Conservation (phyloP, 441 rosid genomes). For the Gossypium schwendimanii region DNA sequence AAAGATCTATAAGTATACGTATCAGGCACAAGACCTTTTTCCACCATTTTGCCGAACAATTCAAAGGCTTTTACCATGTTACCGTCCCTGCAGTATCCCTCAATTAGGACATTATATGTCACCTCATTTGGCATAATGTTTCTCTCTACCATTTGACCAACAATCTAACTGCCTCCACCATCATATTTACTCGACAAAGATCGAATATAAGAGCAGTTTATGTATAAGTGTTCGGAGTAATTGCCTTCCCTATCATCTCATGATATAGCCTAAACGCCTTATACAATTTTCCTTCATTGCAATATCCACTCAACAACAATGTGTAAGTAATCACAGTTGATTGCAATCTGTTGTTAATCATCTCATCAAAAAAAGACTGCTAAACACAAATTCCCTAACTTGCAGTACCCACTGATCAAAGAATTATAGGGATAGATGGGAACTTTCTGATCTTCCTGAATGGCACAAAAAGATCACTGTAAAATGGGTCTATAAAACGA, state of each 20-base stretch:
- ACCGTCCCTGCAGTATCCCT: constrained; percentile 59
- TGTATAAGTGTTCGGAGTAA: constrained; percentile 55
- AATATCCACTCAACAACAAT: constrained; percentile 61
- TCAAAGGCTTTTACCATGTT: constrained; percentile 49
- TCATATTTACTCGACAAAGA: constrained; percentile 49
- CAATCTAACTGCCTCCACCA: constrained; percentile 46
- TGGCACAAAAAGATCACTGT: no score
- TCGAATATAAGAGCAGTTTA: constrained; percentile 64
- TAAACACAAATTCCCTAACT: constrained; percentile 45
- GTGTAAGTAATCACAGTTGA: constrained; percentile 79
- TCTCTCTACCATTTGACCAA: constrained; percentile 53
- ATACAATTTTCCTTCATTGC: constrained; percentile 44
- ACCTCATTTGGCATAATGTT: constrained; percentile 61
- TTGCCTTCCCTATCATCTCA: constrained; percentile 75
- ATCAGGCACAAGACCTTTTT: constrained; percentile 70
- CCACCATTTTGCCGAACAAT: constrained; percentile 56
- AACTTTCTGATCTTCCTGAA: no score
- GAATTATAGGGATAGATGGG: constrained; percentile 62
- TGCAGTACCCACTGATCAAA: constrained; percentile 71
- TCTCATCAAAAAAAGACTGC: constrained; percentile 51
- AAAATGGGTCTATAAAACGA: no score
- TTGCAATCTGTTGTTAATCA: constrained; percentile 43
- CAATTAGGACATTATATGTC: constrained; percentile 77
- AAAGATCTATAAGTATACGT: constrained; percentile 73
- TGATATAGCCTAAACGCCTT: constrained; percentile 63